phyloP scores from a whole-genome alignment of 352 stramenopile genomes.

The Globisporangium abappressorium region DNA sequence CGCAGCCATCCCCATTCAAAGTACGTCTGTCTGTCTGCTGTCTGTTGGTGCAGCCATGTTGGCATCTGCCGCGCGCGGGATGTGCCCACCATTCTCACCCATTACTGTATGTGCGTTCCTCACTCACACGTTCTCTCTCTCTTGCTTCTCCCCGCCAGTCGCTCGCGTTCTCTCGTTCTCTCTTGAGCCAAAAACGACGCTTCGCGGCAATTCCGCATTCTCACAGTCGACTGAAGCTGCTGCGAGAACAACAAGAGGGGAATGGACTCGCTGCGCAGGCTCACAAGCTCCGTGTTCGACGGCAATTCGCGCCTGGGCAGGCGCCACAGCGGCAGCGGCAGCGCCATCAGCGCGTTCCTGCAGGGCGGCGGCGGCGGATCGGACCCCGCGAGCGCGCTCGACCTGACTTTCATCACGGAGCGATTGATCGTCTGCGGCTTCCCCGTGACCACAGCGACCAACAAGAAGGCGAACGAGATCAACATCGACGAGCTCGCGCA shows the following conservation, averaged over 20 bases:
- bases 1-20: background rate
- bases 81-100: background rate
- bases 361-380: constrained; percentile 27
- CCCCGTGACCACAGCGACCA: constrained; percentile 46
- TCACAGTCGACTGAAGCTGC: background rate
- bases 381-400: constrained; percentile 30
- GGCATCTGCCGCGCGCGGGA: background rate
- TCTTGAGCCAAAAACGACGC: constrained; percentile 3
- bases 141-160: background rate
- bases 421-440: constrained; percentile 60
- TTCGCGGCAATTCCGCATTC: background rate
- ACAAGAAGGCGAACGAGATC: constrained; percentile 72
- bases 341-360: constrained; percentile 13
- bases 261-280: constrained; percentile 73
- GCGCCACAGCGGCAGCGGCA: constrained; percentile 28
- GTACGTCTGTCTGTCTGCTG: background rate
- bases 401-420: constrained; percentile 74
- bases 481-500: constrained; percentile 67
- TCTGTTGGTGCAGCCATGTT: background rate
- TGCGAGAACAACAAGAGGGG: background rate
- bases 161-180: background rate
- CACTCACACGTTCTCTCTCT: background rate
- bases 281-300: constrained; percentile 74
- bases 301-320: constrained; percentile 32
- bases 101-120: background rate